Evolutionary conservation across 2,329 filamentous ascomycete species (phyloP), one percentile per base, ranked within the genome.

Genomic region (Amylocarpus encephaloides): DNA sequence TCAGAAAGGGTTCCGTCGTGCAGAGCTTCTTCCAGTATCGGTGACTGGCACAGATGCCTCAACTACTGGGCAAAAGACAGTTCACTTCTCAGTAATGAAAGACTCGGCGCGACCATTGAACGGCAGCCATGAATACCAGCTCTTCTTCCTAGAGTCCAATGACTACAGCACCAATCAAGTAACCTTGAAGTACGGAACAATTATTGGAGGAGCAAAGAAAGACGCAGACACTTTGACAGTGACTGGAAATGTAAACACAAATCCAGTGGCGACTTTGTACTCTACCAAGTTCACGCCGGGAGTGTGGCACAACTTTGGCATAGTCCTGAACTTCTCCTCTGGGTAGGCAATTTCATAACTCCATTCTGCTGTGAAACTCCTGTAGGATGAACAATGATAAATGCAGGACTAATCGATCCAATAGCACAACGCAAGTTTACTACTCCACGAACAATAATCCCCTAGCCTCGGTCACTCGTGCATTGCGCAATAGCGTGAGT

Each of bases 1-100:
- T 42, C 80, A 84, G 64, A 66, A 66, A 2, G 80, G 80, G 16
- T 83, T 84, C 69, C 73, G 80, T 36, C 77, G 80, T 55, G 77
- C 77, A 1, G 79, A 81, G 52, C 70, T 82, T 46, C 72, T 79
- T 48, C 70, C 74, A 7, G 65, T 70, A 58, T 68, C 73, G 68
- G 73, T 76, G 67, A 68, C 66, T 15, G 70, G 76, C 46, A 72
- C 72, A 40, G 78, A 80, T 47, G 57, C 67, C 18, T 77, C 74
- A 22, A 77, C 72, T 35, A 63, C 64, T 29, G 79, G 78, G 19
- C 65, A 80, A 51, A 82, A 82, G 67, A 82, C 79, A 1, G 70
- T 83, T 43, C 80, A 84, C 66, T 83, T 79, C 65, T 78, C 75
- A 57, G 61, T 83, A 26, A 71, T 71, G 64, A 75, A 77, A 60